A percentile compares a stretch with the other conserved stretches of the same genome.
These are phyloP conservation scores for Amesomyces nigricolor DNA, from an alignment of 2,329 filamentous ascomycete genomes.

Conservation along the genomic window DNA sequence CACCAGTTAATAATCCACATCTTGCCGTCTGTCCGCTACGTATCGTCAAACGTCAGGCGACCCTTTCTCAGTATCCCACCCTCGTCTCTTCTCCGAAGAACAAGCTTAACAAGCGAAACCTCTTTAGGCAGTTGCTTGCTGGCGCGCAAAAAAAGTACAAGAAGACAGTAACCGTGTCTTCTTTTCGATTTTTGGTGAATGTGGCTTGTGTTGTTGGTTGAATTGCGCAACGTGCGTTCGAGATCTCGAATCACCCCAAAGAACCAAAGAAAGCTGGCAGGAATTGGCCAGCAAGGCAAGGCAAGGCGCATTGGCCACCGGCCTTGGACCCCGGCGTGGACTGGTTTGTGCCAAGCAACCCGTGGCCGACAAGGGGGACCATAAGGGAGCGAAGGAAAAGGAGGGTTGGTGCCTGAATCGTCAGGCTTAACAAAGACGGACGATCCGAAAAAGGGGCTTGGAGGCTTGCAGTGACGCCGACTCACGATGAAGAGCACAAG, in stretches of 20 bases:
- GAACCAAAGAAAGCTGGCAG: constrained; percentile 15
- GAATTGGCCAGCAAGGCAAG: constrained; percentile 18
- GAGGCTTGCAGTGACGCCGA: too few species aligned
- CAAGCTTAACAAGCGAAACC: neutral
- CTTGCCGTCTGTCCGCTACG: constrained; percentile 29
- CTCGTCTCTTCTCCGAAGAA: neutral
- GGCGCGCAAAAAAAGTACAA: too few species aligned
- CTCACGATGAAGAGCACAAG: neutral
- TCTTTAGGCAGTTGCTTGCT: neutral
- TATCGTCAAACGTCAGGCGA: constrained; percentile 1
- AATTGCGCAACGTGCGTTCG: neutral
- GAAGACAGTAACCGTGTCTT: too few species aligned
- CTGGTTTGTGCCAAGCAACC: neutral
- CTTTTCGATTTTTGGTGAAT: neutral
- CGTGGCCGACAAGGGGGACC: neutral
- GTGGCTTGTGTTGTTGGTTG: constrained; percentile 2
- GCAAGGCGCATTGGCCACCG: constrained; percentile 16
- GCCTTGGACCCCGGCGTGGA: neutral
- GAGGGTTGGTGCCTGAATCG: neutral
- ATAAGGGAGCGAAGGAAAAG: neutral
- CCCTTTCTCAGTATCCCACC: neutral
- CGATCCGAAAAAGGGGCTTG: too few species aligned
- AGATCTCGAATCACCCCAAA: constrained; percentile 12
- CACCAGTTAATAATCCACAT: constrained; percentile 98
- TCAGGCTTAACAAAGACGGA: neutral